phyloP scores from a whole-genome alignment of 1,139 yeast species.

The Nadsonia starkeyi-henricii region DNA sequence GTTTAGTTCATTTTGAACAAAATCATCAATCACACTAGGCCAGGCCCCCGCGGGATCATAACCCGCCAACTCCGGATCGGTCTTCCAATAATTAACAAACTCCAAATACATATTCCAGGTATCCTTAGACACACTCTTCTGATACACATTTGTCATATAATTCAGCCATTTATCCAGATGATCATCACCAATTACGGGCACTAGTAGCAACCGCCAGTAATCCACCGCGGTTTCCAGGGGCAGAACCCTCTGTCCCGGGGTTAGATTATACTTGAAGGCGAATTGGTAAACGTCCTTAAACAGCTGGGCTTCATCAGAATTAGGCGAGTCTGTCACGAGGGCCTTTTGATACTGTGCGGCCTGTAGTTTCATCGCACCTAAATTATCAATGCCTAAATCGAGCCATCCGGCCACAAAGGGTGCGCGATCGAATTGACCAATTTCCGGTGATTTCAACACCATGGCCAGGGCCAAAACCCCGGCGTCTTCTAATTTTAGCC shows the following conservation, averaged over 20 bases:
- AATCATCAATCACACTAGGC: constrained; percentile 85
- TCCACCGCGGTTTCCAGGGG: constrained; percentile 51
- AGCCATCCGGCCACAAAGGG: constrained; percentile 48
- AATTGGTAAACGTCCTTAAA: constrained; percentile 51
- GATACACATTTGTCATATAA: constrained; percentile 30
- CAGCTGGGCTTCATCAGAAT: constrained; percentile 23
- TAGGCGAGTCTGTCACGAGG: constrained; percentile 16
- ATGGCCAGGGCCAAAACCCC: constrained; percentile 58
- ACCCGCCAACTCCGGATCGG: constrained; percentile 36
- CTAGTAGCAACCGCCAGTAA: constrained; percentile 63
- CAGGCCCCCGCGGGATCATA: constrained; percentile 71
- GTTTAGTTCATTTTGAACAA: constrained; percentile 41
- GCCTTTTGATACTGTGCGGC: constrained; percentile 26
- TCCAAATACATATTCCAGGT: constrained; percentile 75
- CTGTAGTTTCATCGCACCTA: constrained; percentile 35
- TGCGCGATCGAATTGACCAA: constrained; percentile 42
- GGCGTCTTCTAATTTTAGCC: constrained; percentile 60
- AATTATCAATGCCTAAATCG: constrained; percentile 21
- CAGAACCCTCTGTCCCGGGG: constrained; percentile 46
- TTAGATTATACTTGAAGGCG: constrained; percentile 55
- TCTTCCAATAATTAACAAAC: constrained; percentile 41
- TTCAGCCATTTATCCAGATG: constrained; percentile 38
- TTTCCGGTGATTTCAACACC: constrained; percentile 47
- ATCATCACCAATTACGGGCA: constrained; percentile 11
- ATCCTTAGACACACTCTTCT: constrained; percentile 46